Base-by-base conservation (phyloP, 176 grass and related monocot genomes). In the Poa pratensis region DNA sequence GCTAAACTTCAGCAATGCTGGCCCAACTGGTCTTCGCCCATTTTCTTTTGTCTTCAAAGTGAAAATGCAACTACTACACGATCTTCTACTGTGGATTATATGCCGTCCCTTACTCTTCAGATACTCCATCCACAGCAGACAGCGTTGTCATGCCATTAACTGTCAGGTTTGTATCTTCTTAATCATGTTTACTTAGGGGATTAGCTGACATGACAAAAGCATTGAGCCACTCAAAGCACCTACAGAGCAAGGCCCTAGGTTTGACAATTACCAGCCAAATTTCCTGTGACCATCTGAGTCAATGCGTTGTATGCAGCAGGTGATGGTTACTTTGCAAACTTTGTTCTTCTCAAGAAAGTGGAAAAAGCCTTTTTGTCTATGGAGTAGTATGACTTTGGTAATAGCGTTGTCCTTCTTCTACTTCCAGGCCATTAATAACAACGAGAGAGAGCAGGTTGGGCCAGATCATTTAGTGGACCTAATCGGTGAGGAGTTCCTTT, bases 311-410 rank as follows among this genome's bases (percentile, higher is more conserved):
- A 40, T 40, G 43, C 37, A 40, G 70, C 69, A 78, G 17, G 73
- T 72, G 83, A 52, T 39, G 52, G 68, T 52, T 78, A 79, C 54
- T 46, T 90, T 54, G 4, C 66, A 90, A 80, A 43, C 27, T 51
- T 87, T 90, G 17, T 76, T 80, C 59, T 69, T 84, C 80, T 90
- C 89, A 84, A 90, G 89, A 90, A 80, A 84, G 89, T 87, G 80
- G 76, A 80, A 55, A 35, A 4, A 6, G 5, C 40, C 78, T 87
- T 87, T 52, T 61, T 39, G 46, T 50, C 66, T 67, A 79, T 73
- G 55, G 24, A 63, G 68, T 73, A 74, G 66, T 43, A 14, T 15
- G 40, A 20, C 23, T 28, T 80, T 61, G 68, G 6, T n/a, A 37
- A 1, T 37, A 37, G 30, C 3, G 18, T 16, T 34, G 15, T 53